Evolutionary conservation across 2,329 filamentous ascomycete genomes (phyloP).

Genomic region (Talaromyces sp.): DNA sequence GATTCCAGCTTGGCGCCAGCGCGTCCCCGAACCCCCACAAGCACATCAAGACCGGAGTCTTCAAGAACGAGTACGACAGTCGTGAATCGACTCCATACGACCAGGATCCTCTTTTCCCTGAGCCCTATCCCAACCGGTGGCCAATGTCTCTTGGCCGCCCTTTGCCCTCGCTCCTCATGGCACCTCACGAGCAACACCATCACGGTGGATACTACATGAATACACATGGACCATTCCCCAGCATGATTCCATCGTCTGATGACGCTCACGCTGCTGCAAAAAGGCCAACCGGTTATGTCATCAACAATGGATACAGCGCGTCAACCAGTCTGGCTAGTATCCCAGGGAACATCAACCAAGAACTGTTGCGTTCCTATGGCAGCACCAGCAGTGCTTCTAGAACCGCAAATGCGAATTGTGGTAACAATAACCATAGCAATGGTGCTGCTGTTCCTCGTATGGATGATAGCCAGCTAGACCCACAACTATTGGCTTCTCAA

Average conservation of each 20-base stretch:
- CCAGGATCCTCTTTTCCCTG: conserved; percentile 21
- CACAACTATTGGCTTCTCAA: conserved; percentile 35
- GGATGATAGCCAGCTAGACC: conserved; percentile 37
- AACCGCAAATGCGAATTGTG: conserved; percentile 30
- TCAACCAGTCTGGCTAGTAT: conserved; percentile 38
- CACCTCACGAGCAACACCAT: neutral
- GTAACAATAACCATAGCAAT: conserved; percentile 21
- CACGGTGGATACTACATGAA: conserved; percentile 3
- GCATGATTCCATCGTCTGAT: conserved; percentile 29
- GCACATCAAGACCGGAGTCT: conserved; percentile 24
- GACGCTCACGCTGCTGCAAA: conserved; percentile 44
- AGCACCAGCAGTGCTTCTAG: conserved; percentile 17
- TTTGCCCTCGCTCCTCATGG: conserved; percentile 18
- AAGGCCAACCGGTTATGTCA: conserved; percentile 23
- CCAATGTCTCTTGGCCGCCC: conserved; percentile 45
- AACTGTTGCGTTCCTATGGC: conserved; percentile 35
- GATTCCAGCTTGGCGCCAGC: conserved; percentile 16
- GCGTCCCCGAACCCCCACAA: conserved; percentile 8
- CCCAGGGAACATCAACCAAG: conserved; percentile 39
- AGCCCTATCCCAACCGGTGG: conserved; percentile 30
- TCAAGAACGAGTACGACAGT: conserved; percentile 27
- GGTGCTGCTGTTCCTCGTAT: conserved; percentile 15
- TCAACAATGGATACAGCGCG: conserved; percentile 24
- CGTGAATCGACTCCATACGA: conserved; percentile 33
- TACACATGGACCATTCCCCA: conserved; percentile 37